Evolutionary conservation across 2,329 filamentous ascomycete genomes (phyloP).

Genomic region (Colletotrichum echinochloae): DNA sequence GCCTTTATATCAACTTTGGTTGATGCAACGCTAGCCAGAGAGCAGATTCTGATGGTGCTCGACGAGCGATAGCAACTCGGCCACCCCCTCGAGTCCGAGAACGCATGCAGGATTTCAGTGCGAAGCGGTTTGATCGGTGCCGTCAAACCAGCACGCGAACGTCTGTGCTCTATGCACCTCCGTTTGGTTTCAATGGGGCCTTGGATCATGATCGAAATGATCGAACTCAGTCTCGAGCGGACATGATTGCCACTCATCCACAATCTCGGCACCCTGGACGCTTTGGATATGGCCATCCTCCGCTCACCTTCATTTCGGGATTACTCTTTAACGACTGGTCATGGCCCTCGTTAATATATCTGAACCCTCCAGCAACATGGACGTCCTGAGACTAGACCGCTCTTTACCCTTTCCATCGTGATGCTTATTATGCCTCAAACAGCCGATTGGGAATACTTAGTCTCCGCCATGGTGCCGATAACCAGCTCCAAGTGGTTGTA

Average conservation of each 20-base stretch:
- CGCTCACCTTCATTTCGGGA: background rate
- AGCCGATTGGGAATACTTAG: constrained; percentile 16
- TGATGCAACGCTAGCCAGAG: background rate
- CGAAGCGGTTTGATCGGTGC: background rate
- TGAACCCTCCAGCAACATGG: background rate
- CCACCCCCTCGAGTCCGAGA: constrained; percentile 18
- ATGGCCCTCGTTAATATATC: background rate
- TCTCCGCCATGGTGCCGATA: constrained; percentile 2
- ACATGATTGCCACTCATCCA: background rate
- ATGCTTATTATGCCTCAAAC: constrained; percentile 32
- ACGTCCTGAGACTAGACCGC: background rate
- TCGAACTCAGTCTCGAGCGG: background rate
- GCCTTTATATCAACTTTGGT: constrained; percentile 27
- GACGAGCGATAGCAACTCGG: background rate
- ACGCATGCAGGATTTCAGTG: constrained; percentile 10
- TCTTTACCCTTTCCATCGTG: constrained; percentile 31
- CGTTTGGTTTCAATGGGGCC: background rate
- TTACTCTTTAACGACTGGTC: too few relatives aligned
- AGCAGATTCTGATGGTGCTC: background rate
- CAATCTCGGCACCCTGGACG: too few relatives aligned
- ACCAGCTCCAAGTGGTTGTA: constrained; percentile 25
- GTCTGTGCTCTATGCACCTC: background rate
- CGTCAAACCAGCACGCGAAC: background rate
- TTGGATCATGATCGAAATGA: background rate
- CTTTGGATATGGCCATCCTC: background rate